These are phyloP conservation scores for Pichia thaimueangensis DNA, from an alignment of 805 yeast genomes.

Conservation along the genomic window DNA sequence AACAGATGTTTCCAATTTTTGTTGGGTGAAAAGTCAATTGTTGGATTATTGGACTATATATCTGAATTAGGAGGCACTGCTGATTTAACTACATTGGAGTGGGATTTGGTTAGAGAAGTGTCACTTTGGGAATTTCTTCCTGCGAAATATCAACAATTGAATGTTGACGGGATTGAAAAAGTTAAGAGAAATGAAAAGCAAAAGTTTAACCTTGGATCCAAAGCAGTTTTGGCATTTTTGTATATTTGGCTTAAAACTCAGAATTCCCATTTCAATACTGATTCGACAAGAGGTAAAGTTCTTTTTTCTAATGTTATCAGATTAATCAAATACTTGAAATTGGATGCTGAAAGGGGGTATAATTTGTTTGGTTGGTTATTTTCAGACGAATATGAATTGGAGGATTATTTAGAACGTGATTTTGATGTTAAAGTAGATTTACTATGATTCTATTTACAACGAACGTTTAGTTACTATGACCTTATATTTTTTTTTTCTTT, in stretches of 20 bases:
- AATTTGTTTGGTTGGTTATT: slow-evolving; percentile 27
- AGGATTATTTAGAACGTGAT: slow-evolving; percentile 15
- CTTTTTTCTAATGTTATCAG: slow-evolving; percentile 18
- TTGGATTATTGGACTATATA: background rate
- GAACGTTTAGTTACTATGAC: background rate
- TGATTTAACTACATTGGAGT: slow-evolving; percentile 7
- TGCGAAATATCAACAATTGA: slow-evolving; percentile 12
- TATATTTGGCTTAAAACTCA: slow-evolving; percentile 25
- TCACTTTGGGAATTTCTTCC: slow-evolving; percentile 11
- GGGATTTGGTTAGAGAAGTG: slow-evolving; percentile 14
- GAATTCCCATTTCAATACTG: slow-evolving; percentile 12
- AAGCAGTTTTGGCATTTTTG: slow-evolving; percentile 19
- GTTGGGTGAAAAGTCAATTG: background rate
- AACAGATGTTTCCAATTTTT: slow-evolving; percentile 19
- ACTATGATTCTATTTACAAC: too few relatives aligned
- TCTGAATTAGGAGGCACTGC: slow-evolving; percentile 1
- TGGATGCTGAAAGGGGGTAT: slow-evolving; percentile 20
- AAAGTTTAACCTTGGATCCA: slow-evolving; percentile 17
- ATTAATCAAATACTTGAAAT: slow-evolving; percentile 19
- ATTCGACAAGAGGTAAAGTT: slow-evolving; percentile 14
- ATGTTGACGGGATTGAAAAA: slow-evolving; percentile 18
- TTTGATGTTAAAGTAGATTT: slow-evolving; percentile 4
- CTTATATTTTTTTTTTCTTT: too few relatives aligned
- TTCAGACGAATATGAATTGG: slow-evolving; percentile 22
- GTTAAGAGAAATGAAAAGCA: slow-evolving; percentile 1